Evolutionary conservation across 176 grass and related monocot species (phyloP).

Genomic region (Cymbopogon citratus): DNA sequence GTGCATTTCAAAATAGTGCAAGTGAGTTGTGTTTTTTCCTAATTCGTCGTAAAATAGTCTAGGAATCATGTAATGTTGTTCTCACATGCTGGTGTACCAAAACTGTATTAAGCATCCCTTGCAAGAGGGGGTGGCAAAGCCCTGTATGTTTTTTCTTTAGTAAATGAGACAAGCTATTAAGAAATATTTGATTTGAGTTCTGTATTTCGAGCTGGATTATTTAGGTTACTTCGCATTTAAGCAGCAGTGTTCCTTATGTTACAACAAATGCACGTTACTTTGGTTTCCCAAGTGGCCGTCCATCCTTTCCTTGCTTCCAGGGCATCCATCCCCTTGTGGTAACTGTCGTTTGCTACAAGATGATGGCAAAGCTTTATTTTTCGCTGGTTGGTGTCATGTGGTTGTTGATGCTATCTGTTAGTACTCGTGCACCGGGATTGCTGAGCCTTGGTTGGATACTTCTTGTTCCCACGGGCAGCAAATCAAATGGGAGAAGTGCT

Average conservation of each 20-base stretch:
- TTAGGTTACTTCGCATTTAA: slow-evolving; percentile 26
- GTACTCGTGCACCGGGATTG: background rate
- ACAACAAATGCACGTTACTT: background rate
- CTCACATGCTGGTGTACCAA: background rate
- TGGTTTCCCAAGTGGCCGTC: background rate
- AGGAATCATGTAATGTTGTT: background rate
- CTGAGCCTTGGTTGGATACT: background rate
- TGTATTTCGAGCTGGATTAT: background rate
- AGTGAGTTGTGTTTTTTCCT: background rate
- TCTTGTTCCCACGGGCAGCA: too few relatives aligned
- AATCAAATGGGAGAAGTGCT: background rate
- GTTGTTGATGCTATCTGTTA: background rate
- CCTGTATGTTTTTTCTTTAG: background rate
- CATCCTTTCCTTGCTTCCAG: background rate
- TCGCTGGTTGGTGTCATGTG: slow-evolving; percentile 24
- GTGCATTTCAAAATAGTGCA: background rate
- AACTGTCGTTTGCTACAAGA: background rate
- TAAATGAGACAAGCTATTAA: background rate
- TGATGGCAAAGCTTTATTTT: background rate
- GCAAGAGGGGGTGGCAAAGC: too few relatives aligned
- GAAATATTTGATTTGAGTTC: background rate
- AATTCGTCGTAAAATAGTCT: background rate
- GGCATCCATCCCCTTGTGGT: background rate
- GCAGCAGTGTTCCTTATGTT: background rate
- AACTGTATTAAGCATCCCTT: background rate